These are phyloP conservation scores for Fraxinus floribunda DNA, from an alignment of 305 asterid genomes.

Conservation along the genomic window DNA sequence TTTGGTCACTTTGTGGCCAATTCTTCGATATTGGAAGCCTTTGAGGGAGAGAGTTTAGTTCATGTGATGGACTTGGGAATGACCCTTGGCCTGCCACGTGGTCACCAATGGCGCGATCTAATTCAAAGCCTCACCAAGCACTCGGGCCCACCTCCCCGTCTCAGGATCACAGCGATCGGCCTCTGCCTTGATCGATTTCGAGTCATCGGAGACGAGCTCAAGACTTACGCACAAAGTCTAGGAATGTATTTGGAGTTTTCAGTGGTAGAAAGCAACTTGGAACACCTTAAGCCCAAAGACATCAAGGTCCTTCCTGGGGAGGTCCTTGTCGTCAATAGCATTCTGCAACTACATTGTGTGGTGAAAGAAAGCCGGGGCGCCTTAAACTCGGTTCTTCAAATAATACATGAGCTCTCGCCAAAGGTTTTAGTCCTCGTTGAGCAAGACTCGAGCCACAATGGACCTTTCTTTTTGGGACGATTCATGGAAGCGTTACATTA, in stretches of 20 bases:
- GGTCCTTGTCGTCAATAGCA: slow-evolving; percentile 63
- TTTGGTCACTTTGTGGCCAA: slow-evolving; percentile 82
- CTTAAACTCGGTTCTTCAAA: slow-evolving; percentile 63
- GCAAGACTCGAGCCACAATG: slow-evolving; percentile 91
- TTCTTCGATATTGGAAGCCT: slow-evolving; percentile 75
- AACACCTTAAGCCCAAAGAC: slow-evolving; percentile 53
- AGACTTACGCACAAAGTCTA: slow-evolving; percentile 38
- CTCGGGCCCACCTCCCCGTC: slow-evolving; percentile 31
- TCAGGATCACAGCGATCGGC: slow-evolving; percentile 70
- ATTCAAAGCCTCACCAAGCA: slow-evolving; percentile 53
- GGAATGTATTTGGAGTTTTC: slow-evolving; percentile 59
- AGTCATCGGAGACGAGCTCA: slow-evolving; percentile 62
- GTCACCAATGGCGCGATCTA: slow-evolving; percentile 71
- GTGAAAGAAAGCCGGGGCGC: slow-evolving; percentile 89
- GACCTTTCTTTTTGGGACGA: slow-evolving; percentile 79
- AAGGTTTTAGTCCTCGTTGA: slow-evolving; percentile 67
- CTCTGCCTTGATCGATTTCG: slow-evolving; percentile 37
- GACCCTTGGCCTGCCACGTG: slow-evolving; percentile 69
- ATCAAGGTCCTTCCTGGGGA: slow-evolving; percentile 53
- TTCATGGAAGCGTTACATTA: slow-evolving; percentile 86
- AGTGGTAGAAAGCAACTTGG: slow-evolving; percentile 61
- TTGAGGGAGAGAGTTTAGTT: slow-evolving; percentile 93
- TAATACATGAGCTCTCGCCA: slow-evolving; percentile 66
- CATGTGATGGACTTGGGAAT: slow-evolving; percentile 88
- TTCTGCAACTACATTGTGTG: slow-evolving; percentile 77